These are phyloP conservation scores for Entophlyctis helioformis DNA, from an alignment of 192 early-diverging fungal genomes.

Conservation along the genomic window DNA sequence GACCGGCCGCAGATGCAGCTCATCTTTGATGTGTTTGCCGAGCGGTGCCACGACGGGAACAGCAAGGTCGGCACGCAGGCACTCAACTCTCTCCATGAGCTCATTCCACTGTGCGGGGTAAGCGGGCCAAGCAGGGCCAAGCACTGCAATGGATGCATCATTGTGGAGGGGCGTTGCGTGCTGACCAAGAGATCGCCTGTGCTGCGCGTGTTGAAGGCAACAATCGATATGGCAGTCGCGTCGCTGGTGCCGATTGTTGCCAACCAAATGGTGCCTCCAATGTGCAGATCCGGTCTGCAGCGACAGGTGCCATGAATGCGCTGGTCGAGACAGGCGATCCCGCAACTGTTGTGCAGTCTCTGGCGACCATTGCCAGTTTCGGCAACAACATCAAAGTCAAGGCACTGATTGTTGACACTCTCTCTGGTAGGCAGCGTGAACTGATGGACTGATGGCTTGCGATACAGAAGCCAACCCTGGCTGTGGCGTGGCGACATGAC, in stretches of 20 bases:
- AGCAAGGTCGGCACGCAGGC: slow-evolving; percentile 2
- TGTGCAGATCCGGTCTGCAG: neutral
- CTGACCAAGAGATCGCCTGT: too few relatives aligned
- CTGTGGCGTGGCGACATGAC: too few relatives aligned
- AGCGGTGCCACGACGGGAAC: slow-evolving; percentile 10
- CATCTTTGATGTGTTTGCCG: slow-evolving; percentile 3
- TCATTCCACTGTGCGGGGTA: neutral
- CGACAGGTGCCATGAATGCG: neutral
- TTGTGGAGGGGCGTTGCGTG: too few relatives aligned
- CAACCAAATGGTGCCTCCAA: slow-evolving; percentile 1
- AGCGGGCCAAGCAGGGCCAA: too few relatives aligned
- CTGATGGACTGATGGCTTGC: too few relatives aligned
- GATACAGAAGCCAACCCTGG: too few relatives aligned
- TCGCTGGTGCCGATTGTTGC: neutral
- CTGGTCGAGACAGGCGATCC: neutral
- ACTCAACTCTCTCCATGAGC: neutral
- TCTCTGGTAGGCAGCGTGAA: slow-evolving; percentile 1
- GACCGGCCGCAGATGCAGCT: slow-evolving; percentile 3
- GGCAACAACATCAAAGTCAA: neutral
- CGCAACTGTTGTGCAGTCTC: neutral
- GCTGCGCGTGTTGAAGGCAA: neutral
- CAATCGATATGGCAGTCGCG: neutral
- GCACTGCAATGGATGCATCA: too few relatives aligned
- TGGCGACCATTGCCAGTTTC: neutral
- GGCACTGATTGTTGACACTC: neutral